These are phyloP conservation scores for Kodamaea fukazawae DNA, from an alignment of 805 yeast species.

Conservation along the genomic window DNA sequence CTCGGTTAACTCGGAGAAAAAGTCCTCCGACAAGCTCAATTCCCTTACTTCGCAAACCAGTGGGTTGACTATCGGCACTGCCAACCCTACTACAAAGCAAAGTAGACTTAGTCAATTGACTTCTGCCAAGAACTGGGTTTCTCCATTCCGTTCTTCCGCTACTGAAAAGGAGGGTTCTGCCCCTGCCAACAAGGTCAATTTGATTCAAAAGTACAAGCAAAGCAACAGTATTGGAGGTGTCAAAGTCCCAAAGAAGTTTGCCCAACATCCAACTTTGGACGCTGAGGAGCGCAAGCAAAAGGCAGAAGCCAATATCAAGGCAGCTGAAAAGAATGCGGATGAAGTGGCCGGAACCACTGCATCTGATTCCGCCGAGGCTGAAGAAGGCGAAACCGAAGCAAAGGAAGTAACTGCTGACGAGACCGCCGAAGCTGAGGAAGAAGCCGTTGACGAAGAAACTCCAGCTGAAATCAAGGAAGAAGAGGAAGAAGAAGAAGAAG, in stretches of 20 bases:
- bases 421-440: slow-evolving; percentile 6
- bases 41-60: not conserved
- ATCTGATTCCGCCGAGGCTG: slow-evolving; percentile 5
- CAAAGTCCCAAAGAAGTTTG: slow-evolving; percentile 40
- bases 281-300: slow-evolving; percentile 18
- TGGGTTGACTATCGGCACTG: not conserved
- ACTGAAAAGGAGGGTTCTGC: slow-evolving; percentile 18
- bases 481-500: slow-evolving; percentile 3
- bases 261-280: slow-evolving; percentile 39
- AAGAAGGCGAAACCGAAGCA: too few species aligned
- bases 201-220: slow-evolving; percentile 34
- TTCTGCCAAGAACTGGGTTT: slow-evolving; percentile 35
- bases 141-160: slow-evolving; percentile 37
- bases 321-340: slow-evolving; percentile 9
- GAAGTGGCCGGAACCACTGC: slow-evolving; percentile 6
- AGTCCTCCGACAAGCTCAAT: not conserved
- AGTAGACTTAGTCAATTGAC: slow-evolving; percentile 28
- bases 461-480: slow-evolving; percentile 8
- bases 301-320: slow-evolving; percentile 10
- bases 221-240: slow-evolving; percentile 31
- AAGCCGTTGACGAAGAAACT: slow-evolving; percentile 8
- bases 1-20: slow-evolving; percentile 2
- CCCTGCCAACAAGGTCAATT: slow-evolving; percentile 24
- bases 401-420: slow-evolving; percentile 3
- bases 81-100: slow-evolving; percentile 1